phyloP scores from a whole-genome alignment of 768 basidiomycete species.

The Trametes sanguinea region DNA sequence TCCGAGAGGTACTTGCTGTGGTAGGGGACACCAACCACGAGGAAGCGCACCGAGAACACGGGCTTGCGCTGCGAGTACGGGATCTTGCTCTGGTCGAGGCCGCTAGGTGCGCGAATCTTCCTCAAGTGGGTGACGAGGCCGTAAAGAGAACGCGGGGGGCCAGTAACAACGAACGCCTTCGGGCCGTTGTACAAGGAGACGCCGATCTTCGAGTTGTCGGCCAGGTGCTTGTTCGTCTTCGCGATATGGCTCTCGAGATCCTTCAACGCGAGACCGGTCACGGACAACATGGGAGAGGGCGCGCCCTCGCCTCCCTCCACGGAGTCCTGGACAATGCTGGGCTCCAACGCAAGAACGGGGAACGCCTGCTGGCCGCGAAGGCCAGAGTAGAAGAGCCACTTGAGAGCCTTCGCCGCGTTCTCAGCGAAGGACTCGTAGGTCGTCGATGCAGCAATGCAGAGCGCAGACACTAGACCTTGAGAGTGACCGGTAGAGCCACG shows the following conservation, averaged over 20 bases:
- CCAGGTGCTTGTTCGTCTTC: conserved; percentile 86
- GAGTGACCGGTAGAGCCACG: conserved; percentile 95
- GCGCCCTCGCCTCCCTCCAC: conserved; percentile 91
- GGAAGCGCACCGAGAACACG: conserved; percentile 89
- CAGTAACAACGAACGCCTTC: conserved; percentile 89
- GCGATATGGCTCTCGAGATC: conserved; percentile 80
- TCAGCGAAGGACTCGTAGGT: conserved; percentile 71
- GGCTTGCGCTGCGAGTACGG: conserved; percentile 95
- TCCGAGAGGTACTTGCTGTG: conserved; percentile 84
- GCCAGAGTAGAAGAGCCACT: conserved; percentile 92
- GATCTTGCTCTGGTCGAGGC: conserved; percentile 90
- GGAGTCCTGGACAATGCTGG: conserved; percentile 81
- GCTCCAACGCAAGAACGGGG: conserved; percentile 89
- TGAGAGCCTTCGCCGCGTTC: conserved; percentile 83
- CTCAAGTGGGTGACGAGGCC: conserved; percentile 90
- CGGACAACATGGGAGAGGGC: conserved; percentile 91
- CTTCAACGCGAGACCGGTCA: conserved; percentile 77
- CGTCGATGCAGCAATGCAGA: conserved; percentile 79
- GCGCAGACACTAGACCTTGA: conserved; percentile 95
- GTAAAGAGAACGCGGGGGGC: conserved; percentile 87
- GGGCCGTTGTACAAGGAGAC: conserved; percentile 95
- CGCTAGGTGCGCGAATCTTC: conserved; percentile 84
- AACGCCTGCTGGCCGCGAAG: conserved; percentile 93
- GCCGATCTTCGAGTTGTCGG: conserved; percentile 72
- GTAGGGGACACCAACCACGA: conserved; percentile 95